phyloP scores from a whole-genome alignment of 768 basidiomycete species.

The Dioszegia aurantiaca region DNA sequence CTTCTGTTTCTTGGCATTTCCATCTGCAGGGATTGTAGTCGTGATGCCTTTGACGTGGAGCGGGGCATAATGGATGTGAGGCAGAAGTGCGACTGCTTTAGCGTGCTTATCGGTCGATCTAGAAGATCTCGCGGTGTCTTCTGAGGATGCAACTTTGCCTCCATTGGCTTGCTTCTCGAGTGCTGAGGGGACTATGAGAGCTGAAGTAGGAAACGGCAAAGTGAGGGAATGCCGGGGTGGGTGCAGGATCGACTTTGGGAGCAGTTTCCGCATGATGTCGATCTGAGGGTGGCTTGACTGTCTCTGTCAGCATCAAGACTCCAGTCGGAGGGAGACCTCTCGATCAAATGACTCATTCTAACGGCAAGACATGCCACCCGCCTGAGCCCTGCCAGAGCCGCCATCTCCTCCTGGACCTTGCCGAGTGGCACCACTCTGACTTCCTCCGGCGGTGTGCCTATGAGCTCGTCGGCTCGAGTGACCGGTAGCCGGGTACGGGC shows the following conservation, averaged over 20 bases:
- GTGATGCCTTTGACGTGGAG: constrained; percentile 44
- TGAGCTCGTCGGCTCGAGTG: constrained; percentile 16
- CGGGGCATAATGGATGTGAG: constrained; percentile 39
- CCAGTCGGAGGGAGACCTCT: no score
- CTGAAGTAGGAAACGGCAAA: constrained; percentile 34
- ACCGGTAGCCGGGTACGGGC: constrained; percentile 17
- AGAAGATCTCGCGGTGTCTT: no score
- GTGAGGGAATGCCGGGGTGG: constrained; percentile 41
- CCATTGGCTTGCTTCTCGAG: no score
- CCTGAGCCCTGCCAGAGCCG: constrained; percentile 40
- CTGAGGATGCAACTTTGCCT: no score
- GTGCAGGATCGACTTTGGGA: constrained; percentile 42
- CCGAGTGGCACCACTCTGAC: constrained; percentile 44
- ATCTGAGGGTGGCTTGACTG: constrained; percentile 34
- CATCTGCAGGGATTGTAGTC: constrained; percentile 36
- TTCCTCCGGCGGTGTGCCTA: constrained; percentile 33
- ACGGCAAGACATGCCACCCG: constrained; percentile 44
- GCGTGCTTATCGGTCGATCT: not conserved
- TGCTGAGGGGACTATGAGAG: constrained; percentile 17
- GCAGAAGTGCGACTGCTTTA: constrained; percentile 2
- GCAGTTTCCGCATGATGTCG: constrained; percentile 16
- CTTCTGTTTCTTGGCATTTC: constrained; percentile 31
- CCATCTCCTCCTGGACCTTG: constrained; percentile 43
- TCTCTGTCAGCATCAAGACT: constrained; percentile 18
- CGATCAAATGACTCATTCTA: constrained; percentile 31